Conservation (phyloP, 1,284 basidiomycete species). For the Fomitopsis palustris region DNA sequence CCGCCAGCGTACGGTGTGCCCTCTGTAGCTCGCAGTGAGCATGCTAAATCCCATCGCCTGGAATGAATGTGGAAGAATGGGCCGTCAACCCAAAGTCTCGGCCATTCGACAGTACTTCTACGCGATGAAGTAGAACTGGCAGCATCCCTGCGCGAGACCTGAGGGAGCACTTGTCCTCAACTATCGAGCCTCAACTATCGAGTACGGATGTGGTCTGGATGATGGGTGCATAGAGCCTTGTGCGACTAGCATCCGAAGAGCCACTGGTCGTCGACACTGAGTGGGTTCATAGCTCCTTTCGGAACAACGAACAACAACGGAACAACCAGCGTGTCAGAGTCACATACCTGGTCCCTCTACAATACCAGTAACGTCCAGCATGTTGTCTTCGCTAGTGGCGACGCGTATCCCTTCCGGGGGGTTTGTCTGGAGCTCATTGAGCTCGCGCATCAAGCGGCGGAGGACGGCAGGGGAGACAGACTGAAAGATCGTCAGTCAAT, state of each 20-base stretch:
- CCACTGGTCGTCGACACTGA: not conserved
- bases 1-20: conserved; percentile 92
- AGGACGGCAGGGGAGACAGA: conserved; percentile 50
- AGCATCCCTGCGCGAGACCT: no score
- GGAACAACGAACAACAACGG: not conserved
- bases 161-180: no score
- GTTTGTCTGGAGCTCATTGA: conserved; percentile 70
- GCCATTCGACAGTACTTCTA: no score
- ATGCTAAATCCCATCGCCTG: no score
- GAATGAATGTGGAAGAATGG: no score
- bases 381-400: conserved; percentile 79
- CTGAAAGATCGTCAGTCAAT: conserved; percentile 18
- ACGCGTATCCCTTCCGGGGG: conserved; percentile 90
- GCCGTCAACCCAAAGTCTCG: no score
- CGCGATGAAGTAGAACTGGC: no score
- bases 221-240: no score
- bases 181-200: no score
- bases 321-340: conserved; percentile 7
- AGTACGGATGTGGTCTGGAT: no score
- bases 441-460: conserved; percentile 82
- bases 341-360: conserved; percentile 75
- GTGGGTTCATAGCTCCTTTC: not conserved
- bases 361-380: conserved; percentile 77
- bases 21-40: no score
- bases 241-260: no score